Conservation (phyloP, 139 green algal genomes). For the Chlamydomonas eustigma region DNA sequence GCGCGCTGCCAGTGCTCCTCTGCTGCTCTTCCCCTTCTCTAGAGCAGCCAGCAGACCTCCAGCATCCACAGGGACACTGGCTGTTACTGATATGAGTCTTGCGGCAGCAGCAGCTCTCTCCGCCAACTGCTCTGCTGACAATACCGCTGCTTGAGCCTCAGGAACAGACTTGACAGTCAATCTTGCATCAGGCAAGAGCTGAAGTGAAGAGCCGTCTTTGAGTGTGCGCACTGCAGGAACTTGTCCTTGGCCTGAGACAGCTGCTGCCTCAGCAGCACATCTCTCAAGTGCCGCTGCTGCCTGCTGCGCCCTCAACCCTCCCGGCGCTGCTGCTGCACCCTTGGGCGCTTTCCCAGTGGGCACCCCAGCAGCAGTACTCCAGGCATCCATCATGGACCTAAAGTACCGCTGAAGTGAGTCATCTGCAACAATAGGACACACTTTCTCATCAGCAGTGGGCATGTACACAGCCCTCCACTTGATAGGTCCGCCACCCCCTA, state of each 20-base stretch:
- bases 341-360: neutral
- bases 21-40: constrained; percentile 14
- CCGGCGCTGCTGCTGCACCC: neutral
- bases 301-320: neutral
- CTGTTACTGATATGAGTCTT: neutral
- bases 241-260: neutral
- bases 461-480: constrained; percentile 22
- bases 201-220: constrained; percentile 22
- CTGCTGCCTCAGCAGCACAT: neutral
- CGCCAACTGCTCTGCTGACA: constrained; percentile 9
- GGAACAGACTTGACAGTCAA: neutral
- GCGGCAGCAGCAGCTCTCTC: constrained; percentile 13
- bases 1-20: neutral
- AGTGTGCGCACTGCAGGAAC: constrained; percentile 9
- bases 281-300: neutral
- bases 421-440: constrained; percentile 37
- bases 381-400: constrained; percentile 36
- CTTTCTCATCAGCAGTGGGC: constrained; percentile 41
- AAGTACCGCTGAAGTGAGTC: constrained; percentile 42
- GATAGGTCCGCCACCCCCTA: neutral
- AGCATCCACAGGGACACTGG: neutral
- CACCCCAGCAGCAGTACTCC: constrained; percentile 24
- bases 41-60: neutral
- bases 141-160: neutral
- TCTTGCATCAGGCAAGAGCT: neutral